These are phyloP conservation scores for Periconia sp. DNA, from an alignment of 2,329 filamentous ascomycete species.

Conservation along the genomic window DNA sequence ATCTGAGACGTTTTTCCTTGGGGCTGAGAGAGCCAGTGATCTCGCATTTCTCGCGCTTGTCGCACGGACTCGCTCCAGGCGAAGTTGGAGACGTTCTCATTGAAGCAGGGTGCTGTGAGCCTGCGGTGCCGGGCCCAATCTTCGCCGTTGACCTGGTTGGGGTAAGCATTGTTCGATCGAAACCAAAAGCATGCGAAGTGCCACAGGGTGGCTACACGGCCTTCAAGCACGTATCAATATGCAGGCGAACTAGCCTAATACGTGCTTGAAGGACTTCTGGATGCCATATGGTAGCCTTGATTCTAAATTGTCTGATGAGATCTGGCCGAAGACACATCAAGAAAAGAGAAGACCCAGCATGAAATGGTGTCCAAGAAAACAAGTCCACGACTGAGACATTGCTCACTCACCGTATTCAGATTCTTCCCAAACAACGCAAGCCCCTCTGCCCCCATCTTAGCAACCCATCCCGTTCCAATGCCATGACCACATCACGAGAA, in stretches of 20 bases:
- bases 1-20: slow-evolving; percentile 26
- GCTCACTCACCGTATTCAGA: slow-evolving; percentile 27
- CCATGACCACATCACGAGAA: neutral
- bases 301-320: too few species aligned
- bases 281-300: too few species aligned
- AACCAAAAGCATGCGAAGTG: too few species aligned
- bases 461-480: neutral
- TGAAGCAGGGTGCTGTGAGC: slow-evolving; percentile 51
- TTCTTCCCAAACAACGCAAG: slow-evolving; percentile 26
- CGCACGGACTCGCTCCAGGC: slow-evolving; percentile 64
- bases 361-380: too few species aligned
- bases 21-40: slow-evolving; percentile 27
- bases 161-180: slow-evolving; percentile 1
- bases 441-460: slow-evolving; percentile 9
- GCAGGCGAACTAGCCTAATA: too few species aligned
- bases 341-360: too few species aligned
- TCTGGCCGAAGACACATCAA: too few species aligned
- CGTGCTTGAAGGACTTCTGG: too few species aligned
- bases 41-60: slow-evolving; percentile 55
- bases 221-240: too few species aligned
- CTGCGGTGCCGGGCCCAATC: slow-evolving; percentile 54
- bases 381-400: neutral
- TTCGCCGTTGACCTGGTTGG: slow-evolving; percentile 19
- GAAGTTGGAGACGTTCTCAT: slow-evolving; percentile 48
- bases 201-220: too few species aligned